Evolutionary conservation across 2,329 filamentous ascomycete species (phyloP).

Genomic region (Epichloe coenophiala): DNA sequence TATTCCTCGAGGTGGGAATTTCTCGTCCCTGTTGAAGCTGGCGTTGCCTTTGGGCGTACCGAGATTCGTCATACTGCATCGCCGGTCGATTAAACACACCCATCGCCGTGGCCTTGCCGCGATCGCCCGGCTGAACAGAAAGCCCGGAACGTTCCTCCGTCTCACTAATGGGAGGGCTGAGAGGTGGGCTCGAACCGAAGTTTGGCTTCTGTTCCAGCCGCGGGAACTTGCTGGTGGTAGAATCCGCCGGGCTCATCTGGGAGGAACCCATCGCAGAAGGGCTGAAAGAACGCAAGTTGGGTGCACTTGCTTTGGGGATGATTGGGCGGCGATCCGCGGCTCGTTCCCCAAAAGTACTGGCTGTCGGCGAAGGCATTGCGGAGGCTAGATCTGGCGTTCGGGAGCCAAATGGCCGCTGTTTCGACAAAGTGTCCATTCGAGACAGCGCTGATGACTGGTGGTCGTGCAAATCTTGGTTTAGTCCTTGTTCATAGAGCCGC

Average conservation of each 20-base stretch:
- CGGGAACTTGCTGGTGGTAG: conserved; percentile 20
- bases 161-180: conserved; percentile 52
- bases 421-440: conserved; percentile 66
- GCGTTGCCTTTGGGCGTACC: conserved; percentile 69
- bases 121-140: conserved; percentile 59
- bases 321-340: conserved; percentile 32
- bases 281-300: conserved; percentile 50
- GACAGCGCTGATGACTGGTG: conserved; percentile 64
- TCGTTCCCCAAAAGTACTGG: conserved; percentile 30
- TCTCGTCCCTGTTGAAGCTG: conserved; percentile 67
- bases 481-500: conserved; percentile 69
- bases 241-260: conserved; percentile 24
- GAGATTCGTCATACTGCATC: conserved; percentile 69
- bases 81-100: conserved; percentile 54
- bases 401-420: conserved; percentile 39
- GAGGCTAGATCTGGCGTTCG: conserved; percentile 36
- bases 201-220: conserved; percentile 18
- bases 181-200: conserved; percentile 23
- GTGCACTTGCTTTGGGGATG: conserved; percentile 48
- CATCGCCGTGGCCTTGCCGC: conserved; percentile 66
- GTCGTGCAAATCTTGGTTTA: conserved; percentile 68
- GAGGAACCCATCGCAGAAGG: conserved; percentile 29
- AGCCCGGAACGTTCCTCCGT: conserved; percentile 52
- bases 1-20: conserved; percentile 35
- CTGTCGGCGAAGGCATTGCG: conserved; percentile 32